A percentile compares a stretch with the other conserved stretches of the same genome.
Conservation (phyloP, 495 filamentous ascomycete species). For the Hypoxylon lenormandii region DNA sequence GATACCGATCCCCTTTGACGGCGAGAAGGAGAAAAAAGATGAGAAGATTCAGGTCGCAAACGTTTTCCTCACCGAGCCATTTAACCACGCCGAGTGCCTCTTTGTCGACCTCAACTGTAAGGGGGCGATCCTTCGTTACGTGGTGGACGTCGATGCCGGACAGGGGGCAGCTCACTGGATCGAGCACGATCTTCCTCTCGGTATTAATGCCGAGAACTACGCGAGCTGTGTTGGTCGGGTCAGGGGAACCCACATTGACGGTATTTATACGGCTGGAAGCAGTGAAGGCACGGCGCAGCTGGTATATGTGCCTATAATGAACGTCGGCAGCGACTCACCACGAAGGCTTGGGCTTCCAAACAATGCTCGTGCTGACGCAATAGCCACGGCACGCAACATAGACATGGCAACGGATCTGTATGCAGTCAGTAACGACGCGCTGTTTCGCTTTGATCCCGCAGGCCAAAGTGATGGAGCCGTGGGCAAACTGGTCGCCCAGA, state of each 20-base stretch:
- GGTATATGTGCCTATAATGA: slow-evolving; percentile 10
- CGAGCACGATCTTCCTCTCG: slow-evolving; percentile 2
- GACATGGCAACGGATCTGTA: slow-evolving; percentile 15
- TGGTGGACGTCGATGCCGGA: too few relatives aligned
- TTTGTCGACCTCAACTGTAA: too few relatives aligned
- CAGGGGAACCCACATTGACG: slow-evolving; percentile 8
- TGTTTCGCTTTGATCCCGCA: slow-evolving; percentile 15
- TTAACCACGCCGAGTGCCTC: too few relatives aligned
- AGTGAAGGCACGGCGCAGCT: slow-evolving; percentile 13
- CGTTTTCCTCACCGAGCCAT: too few relatives aligned
- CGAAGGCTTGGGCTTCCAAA: slow-evolving; percentile 9
- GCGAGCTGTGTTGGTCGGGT: slow-evolving; percentile 17
- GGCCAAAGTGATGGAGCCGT: slow-evolving; percentile 4
- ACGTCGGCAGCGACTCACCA: slow-evolving; percentile 10
- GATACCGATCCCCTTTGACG: too few relatives aligned
- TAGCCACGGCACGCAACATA: slow-evolving; percentile 16
- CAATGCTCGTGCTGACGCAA: slow-evolving; percentile 1
- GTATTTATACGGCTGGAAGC: slow-evolving; percentile 6
- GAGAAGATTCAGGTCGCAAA: too few relatives aligned
- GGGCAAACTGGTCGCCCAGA: slow-evolving; percentile 1
- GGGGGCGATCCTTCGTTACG: slow-evolving; percentile 18
- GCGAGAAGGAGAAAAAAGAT: too few relatives aligned
- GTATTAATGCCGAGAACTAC: slow-evolving; percentile 11
- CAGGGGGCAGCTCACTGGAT: slow-evolving; percentile 11
- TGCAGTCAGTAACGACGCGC: slow-evolving; percentile 10